phyloP scores from a whole-genome alignment of 108 stramenopile genomes.

The Asterionellopsis glacialis region DNA sequence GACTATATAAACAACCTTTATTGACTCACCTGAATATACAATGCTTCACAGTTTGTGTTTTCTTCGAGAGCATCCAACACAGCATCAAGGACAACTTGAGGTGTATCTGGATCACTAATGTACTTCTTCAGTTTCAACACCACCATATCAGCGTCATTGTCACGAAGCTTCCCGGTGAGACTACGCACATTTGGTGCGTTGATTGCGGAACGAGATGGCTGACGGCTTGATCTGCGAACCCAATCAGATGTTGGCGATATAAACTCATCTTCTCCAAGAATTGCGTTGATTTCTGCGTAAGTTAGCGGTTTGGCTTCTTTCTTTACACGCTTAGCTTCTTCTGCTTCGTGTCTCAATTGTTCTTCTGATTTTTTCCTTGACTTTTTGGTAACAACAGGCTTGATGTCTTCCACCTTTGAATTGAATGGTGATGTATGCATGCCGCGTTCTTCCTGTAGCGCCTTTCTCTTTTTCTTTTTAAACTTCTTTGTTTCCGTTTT shows the following conservation, averaged over 20 bases:
- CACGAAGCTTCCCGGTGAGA: constrained; percentile 65
- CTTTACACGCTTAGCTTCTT: constrained; percentile 32
- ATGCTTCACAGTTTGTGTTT: constrained; percentile 86
- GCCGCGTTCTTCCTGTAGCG: no score
- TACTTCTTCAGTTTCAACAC: constrained; percentile 93
- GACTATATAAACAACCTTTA: background rate
- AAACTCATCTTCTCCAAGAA: constrained; percentile 40
- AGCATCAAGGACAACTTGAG: constrained; percentile 77
- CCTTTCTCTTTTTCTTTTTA: no score
- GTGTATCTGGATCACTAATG: constrained; percentile 76
- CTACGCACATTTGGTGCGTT: constrained; percentile 49
- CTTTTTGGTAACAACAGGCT: no score
- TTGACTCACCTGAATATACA: constrained; percentile 84
- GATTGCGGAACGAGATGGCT: constrained; percentile 64
- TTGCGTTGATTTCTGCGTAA: constrained; percentile 32
- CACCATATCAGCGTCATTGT: constrained; percentile 79
- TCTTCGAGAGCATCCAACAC: constrained; percentile 82
- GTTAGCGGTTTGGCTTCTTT: constrained; percentile 44
- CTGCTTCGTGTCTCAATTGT: background rate
- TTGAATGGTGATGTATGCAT: no score
- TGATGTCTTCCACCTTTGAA: no score
- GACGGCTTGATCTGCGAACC: constrained; percentile 79
- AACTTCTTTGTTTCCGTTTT: no score
- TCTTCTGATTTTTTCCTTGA: no score
- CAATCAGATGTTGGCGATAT: constrained; percentile 28